Conservation (phyloP, 2,329 filamentous ascomycete species). For the Curvularia sp. region DNA sequence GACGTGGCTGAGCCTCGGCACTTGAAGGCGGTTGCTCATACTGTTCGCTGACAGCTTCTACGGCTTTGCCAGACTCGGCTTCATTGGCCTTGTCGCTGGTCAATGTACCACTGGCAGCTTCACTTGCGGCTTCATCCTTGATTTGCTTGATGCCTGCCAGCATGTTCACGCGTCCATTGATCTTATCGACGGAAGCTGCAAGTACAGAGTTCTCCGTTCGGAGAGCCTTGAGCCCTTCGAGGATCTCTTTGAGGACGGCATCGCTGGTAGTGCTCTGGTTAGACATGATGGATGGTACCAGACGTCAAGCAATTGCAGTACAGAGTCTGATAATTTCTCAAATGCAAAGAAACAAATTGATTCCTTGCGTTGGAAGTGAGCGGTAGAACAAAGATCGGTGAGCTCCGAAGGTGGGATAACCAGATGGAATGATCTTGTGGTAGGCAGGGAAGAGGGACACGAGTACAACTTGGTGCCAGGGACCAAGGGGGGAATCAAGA, state of each 20-base stretch:
- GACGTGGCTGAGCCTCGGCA: constrained; percentile 47
- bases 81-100: constrained; percentile 43
- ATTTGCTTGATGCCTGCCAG: constrained; percentile 66
- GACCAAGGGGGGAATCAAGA: constrained; percentile 16
- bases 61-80: constrained; percentile 42
- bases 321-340: not conserved
- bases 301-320: constrained; percentile 2
- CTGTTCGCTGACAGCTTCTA: constrained; percentile 51
- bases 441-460: constrained; percentile 11
- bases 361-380: constrained; percentile 16
- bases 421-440: constrained; percentile 6
- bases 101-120: constrained; percentile 32
- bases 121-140: constrained; percentile 56
- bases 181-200: constrained; percentile 64
- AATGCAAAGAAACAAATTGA: constrained; percentile 4
- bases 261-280: constrained; percentile 41
- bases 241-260: constrained; percentile 62
- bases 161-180: constrained; percentile 68
- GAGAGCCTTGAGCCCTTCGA: constrained; percentile 62
- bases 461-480: constrained; percentile 19
- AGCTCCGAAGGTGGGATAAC: constrained; percentile 16
- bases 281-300: constrained; percentile 37
- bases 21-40: constrained; percentile 48
- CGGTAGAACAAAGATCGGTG: constrained; percentile 23
- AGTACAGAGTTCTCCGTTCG: constrained; percentile 64